phyloP scores from a whole-genome alignment of 148 eudicot genomes.

The Hydrangea macrophylla region DNA sequence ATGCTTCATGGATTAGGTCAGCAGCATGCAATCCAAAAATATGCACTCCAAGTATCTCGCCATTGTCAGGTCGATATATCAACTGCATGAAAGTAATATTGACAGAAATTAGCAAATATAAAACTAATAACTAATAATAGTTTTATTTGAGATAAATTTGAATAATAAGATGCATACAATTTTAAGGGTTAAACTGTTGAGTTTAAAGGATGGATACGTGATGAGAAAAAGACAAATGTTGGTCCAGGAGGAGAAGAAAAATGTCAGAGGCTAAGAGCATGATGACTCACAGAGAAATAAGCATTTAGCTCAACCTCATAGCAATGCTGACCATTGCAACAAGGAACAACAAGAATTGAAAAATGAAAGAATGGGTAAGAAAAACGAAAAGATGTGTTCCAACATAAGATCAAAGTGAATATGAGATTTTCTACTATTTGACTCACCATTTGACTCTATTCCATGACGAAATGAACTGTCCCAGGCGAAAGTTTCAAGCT shows the following conservation, averaged over 20 bases:
- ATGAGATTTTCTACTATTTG: too few relatives aligned
- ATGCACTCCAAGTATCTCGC: conserved; percentile 92
- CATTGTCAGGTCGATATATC: conserved; percentile 85
- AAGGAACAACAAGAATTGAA: too few relatives aligned
- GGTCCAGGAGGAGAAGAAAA: not conserved
- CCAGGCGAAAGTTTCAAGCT: too few relatives aligned
- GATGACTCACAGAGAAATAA: not conserved
- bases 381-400: too few relatives aligned
- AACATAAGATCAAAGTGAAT: too few relatives aligned
- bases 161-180: not conserved
- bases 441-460: too few relatives aligned
- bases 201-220: too few relatives aligned
- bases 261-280: not conserved
- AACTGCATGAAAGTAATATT: conserved; percentile 38
- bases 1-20: conserved; percentile 89
- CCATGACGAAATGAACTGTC: too few relatives aligned
- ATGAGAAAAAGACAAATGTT: not conserved
- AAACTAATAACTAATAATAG: too few relatives aligned
- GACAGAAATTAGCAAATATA: not conserved
- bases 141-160: not conserved
- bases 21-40: conserved; percentile 91
- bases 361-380: too few relatives aligned
- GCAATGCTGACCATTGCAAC: too few relatives aligned
- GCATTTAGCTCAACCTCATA: not conserved
- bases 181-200: too few relatives aligned